These are phyloP conservation scores for Hypericum perforatum DNA, from an alignment of 345 rosid species.

Conservation along the genomic window DNA sequence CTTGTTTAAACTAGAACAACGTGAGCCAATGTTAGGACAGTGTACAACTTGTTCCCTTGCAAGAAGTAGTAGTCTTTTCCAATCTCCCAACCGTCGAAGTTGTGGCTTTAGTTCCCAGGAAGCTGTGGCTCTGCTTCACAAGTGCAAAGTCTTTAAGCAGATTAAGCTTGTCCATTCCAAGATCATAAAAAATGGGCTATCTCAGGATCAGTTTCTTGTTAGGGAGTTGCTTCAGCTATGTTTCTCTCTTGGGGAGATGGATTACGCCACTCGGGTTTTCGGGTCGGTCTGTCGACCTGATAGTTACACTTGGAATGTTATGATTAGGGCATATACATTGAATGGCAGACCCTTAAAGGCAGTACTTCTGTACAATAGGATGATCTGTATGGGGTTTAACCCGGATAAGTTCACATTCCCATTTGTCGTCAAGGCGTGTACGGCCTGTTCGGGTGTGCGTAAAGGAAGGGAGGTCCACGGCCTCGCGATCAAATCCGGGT, in stretches of 20 bases:
- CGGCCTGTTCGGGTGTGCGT: conserved; percentile 17
- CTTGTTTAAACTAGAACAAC: too few relatives aligned
- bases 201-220: conserved; percentile 39
- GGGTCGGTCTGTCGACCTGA: conserved; percentile 30
- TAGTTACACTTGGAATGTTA: conserved; percentile 62
- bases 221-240: conserved; percentile 44
- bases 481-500: conserved; percentile 46
- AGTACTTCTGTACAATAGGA: conserved; percentile 40
- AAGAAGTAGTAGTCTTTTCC: too few relatives aligned
- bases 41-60: too few relatives aligned
- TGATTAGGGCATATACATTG: conserved; percentile 42
- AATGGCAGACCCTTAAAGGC: conserved; percentile 40
- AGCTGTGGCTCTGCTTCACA: conserved; percentile 33
- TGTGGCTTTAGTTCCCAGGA: conserved; percentile 24
- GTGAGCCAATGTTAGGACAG: too few relatives aligned
- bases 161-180: conserved; percentile 50
- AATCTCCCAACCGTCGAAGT: too few relatives aligned
- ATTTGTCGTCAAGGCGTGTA: conserved; percentile 57
- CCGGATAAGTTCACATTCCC: conserved; percentile 76
- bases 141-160: conserved; percentile 37
- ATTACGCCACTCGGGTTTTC: conserved; percentile 45
- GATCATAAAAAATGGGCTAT: conserved; percentile 39
- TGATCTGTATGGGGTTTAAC: conserved; percentile 33
- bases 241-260: conserved; percentile 32
- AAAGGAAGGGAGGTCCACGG: conserved; percentile 52